Evolutionary conservation across 345 rosid genomes (phyloP).

Genomic region (Noccaea bulbosa): DNA sequence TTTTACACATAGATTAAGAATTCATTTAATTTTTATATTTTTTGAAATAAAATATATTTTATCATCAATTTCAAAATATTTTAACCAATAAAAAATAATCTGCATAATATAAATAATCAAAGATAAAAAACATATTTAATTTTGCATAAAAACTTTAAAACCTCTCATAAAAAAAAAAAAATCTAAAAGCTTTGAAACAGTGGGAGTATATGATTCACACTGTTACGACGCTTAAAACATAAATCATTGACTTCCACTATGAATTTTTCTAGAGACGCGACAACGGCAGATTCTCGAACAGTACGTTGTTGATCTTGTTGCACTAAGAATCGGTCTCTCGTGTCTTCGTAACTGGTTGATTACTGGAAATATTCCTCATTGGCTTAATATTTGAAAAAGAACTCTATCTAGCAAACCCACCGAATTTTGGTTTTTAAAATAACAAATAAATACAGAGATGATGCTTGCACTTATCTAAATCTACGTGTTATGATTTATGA

Average conservation of each 20-base stretch:
- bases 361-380: constrained; percentile 24
- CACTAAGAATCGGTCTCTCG: constrained; percentile 3
- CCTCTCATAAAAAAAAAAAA: no score
- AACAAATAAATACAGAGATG: constrained; percentile 15
- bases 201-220: no score
- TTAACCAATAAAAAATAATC: no score
- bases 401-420: constrained; percentile 12
- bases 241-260: constrained; percentile 6
- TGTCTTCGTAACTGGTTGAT: constrained; percentile 35
- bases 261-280: constrained; percentile 2
- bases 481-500: constrained; percentile 35
- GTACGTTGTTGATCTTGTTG: background rate
- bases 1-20: no score
- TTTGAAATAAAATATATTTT: no score
- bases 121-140: no score
- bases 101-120: no score
- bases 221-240: background rate
- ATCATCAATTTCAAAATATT: no score
- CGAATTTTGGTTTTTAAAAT: background rate
- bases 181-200: no score
- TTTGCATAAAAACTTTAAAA: no score
- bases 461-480: constrained; percentile 40
- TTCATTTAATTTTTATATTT: no score
- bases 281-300: constrained; percentile 26
- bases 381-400: constrained; percentile 34